Base-by-base conservation (phyloP, 176 grass and related monocot species). In the Oropetium thomaeum region DNA sequence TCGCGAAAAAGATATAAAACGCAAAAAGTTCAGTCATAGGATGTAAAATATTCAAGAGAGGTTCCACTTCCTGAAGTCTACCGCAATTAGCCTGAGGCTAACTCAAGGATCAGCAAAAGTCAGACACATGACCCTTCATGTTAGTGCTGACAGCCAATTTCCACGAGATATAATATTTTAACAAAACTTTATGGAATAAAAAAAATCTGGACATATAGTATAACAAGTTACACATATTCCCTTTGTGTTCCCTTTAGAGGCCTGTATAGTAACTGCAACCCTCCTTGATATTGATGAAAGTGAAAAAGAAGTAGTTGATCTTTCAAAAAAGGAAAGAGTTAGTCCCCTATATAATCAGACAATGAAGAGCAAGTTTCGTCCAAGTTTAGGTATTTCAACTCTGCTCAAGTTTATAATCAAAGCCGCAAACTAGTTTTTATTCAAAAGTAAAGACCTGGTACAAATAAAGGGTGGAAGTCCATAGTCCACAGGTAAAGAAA, bases 401-500 rank as follows among this genome's bases (percentile, higher is more conserved):
- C 55, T 4, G 25, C 53, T 58, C 26, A 29, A 3, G 10, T 1
- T 25, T 29, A 13, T 0, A 23, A 31, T 60, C 17, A 60, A 15
- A 29, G 26, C 26, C 55, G 13, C 7, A 60, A 52, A 19, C 1
- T 20, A 9, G 60, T n/a, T 34, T 63, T 35, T 63, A 37, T 63
- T 63, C 33, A 35, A 26, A 0, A 4, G 23, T 57, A 57, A 57
- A 10, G 53, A 57, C 23, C 26, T 10, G 22, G 23, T 27, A 27
- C 23, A 57, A 57, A 57, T 57, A 57, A 57, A 27, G 22, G 3
- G 10, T 26, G 23, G 23, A 57, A 57, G 40, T 27, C 69, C 7
- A 17, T 17, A 74, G 25, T 68, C 17, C 62, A 44, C 42, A 42
- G 63, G 74, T 77, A 58, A 40, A 58, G 12, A 76, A 8, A 35